Evolutionary conservation across 768 basidiomycete genomes (phyloP).

Genomic region (Rhizopogon vulgaris): DNA sequence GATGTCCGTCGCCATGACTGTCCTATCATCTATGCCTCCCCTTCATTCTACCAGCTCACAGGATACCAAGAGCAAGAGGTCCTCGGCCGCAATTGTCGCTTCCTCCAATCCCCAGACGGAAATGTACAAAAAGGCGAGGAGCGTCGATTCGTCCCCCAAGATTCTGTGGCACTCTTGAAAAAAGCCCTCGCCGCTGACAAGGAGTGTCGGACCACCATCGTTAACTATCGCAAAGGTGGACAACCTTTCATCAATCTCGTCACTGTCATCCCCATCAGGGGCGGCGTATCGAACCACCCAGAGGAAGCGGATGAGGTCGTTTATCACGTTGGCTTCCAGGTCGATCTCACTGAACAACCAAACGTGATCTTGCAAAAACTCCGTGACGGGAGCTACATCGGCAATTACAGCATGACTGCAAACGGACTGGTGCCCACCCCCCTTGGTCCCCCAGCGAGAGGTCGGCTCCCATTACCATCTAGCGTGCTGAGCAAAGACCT

Average conservation of each 20-base stretch:
- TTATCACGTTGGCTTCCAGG: conserved; percentile 94
- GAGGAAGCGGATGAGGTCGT: conserved; percentile 66
- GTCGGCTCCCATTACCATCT: conserved; percentile 1
- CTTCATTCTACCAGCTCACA: conserved; percentile 72
- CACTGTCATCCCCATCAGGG: conserved; percentile 80
- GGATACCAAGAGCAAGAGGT: conserved; percentile 74
- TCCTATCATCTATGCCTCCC: conserved; percentile 89
- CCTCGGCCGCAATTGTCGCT: conserved; percentile 86
- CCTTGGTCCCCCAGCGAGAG: conserved; percentile 13
- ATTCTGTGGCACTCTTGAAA: conserved; percentile 60
- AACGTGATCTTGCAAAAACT: conserved; percentile 76
- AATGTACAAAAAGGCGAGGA: conserved; percentile 44
- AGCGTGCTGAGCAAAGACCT: conserved; percentile 45
- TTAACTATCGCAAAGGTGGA: conserved; percentile 87
- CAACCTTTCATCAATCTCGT: conserved; percentile 88
- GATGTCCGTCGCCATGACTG: conserved; percentile 77
- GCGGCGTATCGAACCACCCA: conserved; percentile 39
- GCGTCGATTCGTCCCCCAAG: conserved; percentile 56
- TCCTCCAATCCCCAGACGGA: conserved; percentile 75
- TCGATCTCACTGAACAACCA: conserved; percentile 85
- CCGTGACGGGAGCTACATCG: conserved; percentile 68
- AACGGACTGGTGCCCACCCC: conserved; percentile 3
- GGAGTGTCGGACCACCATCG: conserved; percentile 81
- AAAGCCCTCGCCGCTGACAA: conserved; percentile 65
- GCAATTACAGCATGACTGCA: conserved; percentile 43